A percentile compares a stretch with the other conserved stretches of the same genome.
phyloP scores from a whole-genome alignment of 2,329 filamentous ascomycete species.

The Hortaea werneckii region DNA sequence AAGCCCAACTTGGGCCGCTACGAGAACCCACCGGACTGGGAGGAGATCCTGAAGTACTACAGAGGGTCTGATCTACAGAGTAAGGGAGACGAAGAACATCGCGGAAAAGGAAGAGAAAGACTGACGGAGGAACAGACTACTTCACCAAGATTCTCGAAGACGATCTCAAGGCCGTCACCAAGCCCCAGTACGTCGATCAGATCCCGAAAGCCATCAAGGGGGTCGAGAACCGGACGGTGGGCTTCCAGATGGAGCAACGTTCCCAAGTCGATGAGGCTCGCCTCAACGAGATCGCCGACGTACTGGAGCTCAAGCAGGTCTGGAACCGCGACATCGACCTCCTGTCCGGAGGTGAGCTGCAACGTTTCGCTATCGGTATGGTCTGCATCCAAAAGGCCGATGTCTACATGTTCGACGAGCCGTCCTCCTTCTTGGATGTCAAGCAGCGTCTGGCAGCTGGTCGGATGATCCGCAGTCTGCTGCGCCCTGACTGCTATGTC shows the following conservation, averaged over 20 bases:
- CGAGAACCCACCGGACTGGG: constrained; percentile 97
- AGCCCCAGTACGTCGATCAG: constrained; percentile 98
- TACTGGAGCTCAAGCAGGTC: constrained; percentile 79
- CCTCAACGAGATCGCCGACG: constrained; percentile 67
- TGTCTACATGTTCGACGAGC: constrained; percentile 99
- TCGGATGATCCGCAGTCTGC: constrained; percentile 80
- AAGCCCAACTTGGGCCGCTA: constrained; percentile 95
- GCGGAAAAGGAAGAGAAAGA: constrained; percentile 1
- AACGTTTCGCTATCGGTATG: constrained; percentile 93
- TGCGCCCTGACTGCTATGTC: constrained; percentile 84
- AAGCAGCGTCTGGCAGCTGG: constrained; percentile 95
- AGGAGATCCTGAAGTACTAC: constrained; percentile 97
- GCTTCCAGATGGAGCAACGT: constrained; percentile 65
- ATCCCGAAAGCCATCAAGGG: constrained; percentile 86
- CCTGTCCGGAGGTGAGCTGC: constrained; percentile 93
- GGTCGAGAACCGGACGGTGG: constrained; percentile 63
- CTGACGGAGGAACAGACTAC: constrained; percentile 56
- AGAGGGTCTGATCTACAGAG: constrained; percentile 95
- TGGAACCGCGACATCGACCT: constrained; percentile 82
- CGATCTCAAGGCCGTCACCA: constrained; percentile 92
- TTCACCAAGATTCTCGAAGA: constrained; percentile 98
- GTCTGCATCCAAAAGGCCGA: constrained; percentile 94
- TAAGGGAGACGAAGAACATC: constrained; percentile 34
- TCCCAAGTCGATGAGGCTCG: constrained; percentile 60
- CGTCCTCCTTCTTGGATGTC: constrained; percentile 97